Evolutionary conservation across 1,139 yeast species (phyloP).

Genomic region (Hyphopichia burtonii): DNA sequence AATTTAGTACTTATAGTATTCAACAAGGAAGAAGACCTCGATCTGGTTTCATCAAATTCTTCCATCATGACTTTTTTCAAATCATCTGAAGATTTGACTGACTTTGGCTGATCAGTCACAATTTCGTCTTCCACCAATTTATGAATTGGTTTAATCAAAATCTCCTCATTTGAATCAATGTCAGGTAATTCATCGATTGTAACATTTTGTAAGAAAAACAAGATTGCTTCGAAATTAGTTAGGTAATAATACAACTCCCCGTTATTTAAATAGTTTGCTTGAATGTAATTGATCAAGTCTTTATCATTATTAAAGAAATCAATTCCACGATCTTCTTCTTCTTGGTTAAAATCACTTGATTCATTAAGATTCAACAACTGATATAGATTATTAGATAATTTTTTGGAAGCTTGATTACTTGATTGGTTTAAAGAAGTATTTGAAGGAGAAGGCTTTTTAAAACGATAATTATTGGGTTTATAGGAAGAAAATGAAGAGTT

Average conservation of each 20-base stretch:
- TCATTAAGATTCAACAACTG: constrained; percentile 34
- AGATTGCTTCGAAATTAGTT: constrained; percentile 45
- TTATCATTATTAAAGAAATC: constrained; percentile 31
- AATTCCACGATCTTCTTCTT: constrained; percentile 8
- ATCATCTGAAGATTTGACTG: not conserved
- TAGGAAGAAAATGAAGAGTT: constrained; percentile 21
- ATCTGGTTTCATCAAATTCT: constrained; percentile 17
- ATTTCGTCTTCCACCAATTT: constrained; percentile 35
- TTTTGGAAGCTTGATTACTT: constrained; percentile 11
- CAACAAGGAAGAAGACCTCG: constrained; percentile 40
- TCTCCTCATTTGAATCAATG: constrained; percentile 8
- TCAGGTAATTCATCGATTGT: constrained; percentile 29
- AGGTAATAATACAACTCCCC: constrained; percentile 42
- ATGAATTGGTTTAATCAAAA: constrained; percentile 19
- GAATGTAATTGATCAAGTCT: constrained; percentile 28
- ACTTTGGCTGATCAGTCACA: not conserved
- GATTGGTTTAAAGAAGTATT: not conserved
- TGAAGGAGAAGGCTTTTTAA: not conserved
- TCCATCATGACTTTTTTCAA: constrained; percentile 1
- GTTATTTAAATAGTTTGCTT: constrained; percentile 29
- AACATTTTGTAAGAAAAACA: constrained; percentile 38
- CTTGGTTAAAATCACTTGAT: constrained; percentile 6
- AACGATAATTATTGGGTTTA: constrained; percentile 4
- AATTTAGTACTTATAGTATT: constrained; percentile 34
- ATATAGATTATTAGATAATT: constrained; percentile 18